Percentiles rank a stretch among this genome's conserved stretches.
phyloP scores from a whole-genome alignment of 257 asterid species.

The Prunella vulgaris region DNA sequence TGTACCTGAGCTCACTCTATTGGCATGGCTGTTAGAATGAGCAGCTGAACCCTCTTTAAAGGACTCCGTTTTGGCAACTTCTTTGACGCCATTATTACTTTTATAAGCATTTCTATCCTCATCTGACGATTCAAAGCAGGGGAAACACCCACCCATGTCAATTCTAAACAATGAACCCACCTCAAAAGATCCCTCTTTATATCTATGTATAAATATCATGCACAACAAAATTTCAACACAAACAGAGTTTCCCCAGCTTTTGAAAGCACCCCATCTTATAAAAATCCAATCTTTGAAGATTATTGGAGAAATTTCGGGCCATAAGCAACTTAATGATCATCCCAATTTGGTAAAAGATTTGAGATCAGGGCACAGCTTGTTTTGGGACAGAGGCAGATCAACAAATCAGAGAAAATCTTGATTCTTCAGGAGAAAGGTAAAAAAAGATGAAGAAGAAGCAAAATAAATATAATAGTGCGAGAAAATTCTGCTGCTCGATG shows the following conservation, averaged over 20 bases:
- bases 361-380: constrained; percentile 44
- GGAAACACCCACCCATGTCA: constrained; percentile 83
- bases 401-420: constrained; percentile 69
- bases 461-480: constrained; percentile 9
- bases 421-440: constrained; percentile 44
- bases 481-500: constrained; percentile 19
- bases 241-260: constrained; percentile 31
- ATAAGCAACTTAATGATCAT: constrained; percentile 38
- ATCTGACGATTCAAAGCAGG: constrained; percentile 81
- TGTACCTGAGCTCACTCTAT: constrained; percentile 68
- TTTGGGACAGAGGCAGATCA: constrained; percentile 62
- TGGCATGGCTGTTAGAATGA: constrained; percentile 42
- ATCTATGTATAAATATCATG: constrained; percentile 15
- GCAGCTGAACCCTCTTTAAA: constrained; percentile 59
- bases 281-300: constrained; percentile 47
- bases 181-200: constrained; percentile 24
- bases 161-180: constrained; percentile 35
- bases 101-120: constrained; percentile 30
- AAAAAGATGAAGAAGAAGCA: constrained; percentile 28
- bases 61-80: constrained; percentile 59
- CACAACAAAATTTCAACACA: constrained; percentile 22
- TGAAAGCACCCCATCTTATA: constrained; percentile 40
- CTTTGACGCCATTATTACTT: constrained; percentile 46
- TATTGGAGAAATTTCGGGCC: constrained; percentile 30
- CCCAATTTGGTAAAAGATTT: constrained; percentile 37